phyloP scores from a whole-genome alignment of 768 basidiomycete genomes.

The Mrakia gelida region DNA sequence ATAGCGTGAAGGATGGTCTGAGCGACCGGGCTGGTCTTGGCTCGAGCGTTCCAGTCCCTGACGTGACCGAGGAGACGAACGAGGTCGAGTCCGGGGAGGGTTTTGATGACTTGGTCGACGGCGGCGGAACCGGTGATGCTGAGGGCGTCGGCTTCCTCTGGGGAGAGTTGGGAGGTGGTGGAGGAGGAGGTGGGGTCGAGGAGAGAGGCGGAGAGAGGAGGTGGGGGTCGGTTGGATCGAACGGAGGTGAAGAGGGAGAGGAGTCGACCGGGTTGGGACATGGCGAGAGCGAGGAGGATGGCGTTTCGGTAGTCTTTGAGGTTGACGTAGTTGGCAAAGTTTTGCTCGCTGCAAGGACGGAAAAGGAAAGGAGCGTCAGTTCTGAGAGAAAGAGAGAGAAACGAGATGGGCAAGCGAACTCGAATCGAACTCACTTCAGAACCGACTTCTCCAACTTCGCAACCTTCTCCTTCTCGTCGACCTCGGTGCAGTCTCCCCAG shows the following conservation, averaged over 20 bases:
- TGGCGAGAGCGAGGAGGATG: conserved; percentile 82
- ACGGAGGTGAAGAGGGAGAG: conserved; percentile 71
- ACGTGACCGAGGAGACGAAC: conserved; percentile 74
- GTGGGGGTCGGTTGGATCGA: conserved; percentile 39
- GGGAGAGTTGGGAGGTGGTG: conserved; percentile 19
- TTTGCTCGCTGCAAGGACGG: conserved; percentile 73
- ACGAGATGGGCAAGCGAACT: not conserved
- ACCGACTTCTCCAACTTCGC: conserved; percentile 66
- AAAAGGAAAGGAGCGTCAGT: not conserved
- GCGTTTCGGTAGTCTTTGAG: conserved; percentile 86
- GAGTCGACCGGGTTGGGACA: conserved; percentile 88
- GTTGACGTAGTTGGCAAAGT: conserved; percentile 82
- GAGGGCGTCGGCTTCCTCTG: conserved; percentile 21
- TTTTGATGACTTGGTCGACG: conserved; percentile 76
- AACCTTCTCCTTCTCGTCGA: conserved; percentile 70
- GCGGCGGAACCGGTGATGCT: conserved; percentile 62
- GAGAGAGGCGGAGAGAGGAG: conserved; percentile 30
- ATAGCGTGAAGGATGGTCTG: conserved; percentile 78
- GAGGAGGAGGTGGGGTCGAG: conserved; percentile 29
- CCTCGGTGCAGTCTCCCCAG: conserved; percentile 92
- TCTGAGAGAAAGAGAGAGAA: not conserved
- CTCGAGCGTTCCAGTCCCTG: conserved; percentile 91
- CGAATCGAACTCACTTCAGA: conserved; percentile 61
- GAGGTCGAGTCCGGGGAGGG: conserved; percentile 67
- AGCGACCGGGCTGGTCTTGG: conserved; percentile 77